A percentile compares a stretch with the other conserved stretches of the same genome.
Evolutionary conservation across 768 basidiomycete species (phyloP).

Genomic region (Leccinum sublutescens): DNA sequence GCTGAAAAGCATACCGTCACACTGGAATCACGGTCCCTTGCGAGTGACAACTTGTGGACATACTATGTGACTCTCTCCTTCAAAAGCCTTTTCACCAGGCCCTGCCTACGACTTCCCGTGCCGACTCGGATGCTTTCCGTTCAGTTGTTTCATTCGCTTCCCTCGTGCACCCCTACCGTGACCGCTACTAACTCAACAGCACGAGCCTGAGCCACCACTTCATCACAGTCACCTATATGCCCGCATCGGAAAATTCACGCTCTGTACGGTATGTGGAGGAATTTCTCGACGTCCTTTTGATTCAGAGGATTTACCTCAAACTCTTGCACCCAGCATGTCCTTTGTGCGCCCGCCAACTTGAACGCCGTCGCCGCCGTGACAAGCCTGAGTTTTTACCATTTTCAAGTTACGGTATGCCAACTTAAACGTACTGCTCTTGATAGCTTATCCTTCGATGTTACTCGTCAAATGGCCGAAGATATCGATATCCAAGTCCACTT

Average conservation of each 20-base stretch:
- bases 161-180: conserved; percentile 59
- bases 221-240: conserved; percentile 68
- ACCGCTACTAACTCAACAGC: conserved; percentile 17
- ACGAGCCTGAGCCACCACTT: conserved; percentile 78
- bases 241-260: conserved; percentile 63
- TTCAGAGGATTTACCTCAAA: conserved; percentile 65
- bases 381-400: too few species aligned
- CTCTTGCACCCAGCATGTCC: conserved; percentile 80
- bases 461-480: too few species aligned
- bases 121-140: conserved; percentile 30
- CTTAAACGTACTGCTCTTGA: too few species aligned
- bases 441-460: too few species aligned
- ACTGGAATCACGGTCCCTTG: too few species aligned
- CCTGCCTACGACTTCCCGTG: conserved; percentile 44
- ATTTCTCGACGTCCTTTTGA: conserved; percentile 70
- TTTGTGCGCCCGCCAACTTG: conserved; percentile 10
- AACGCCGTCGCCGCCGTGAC: too few species aligned
- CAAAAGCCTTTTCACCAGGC: conserved; percentile 84
- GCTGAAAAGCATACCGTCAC: conserved; percentile 31
- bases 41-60: too few species aligned
- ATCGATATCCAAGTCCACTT: too few species aligned
- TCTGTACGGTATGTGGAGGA: conserved; percentile 49
- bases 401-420: too few species aligned
- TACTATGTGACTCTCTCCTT: conserved; percentile 48
- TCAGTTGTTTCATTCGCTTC: conserved; percentile 32